Conservation (phyloP, 2,329 filamentous ascomycete genomes). For the Myriangium duriaei region DNA sequence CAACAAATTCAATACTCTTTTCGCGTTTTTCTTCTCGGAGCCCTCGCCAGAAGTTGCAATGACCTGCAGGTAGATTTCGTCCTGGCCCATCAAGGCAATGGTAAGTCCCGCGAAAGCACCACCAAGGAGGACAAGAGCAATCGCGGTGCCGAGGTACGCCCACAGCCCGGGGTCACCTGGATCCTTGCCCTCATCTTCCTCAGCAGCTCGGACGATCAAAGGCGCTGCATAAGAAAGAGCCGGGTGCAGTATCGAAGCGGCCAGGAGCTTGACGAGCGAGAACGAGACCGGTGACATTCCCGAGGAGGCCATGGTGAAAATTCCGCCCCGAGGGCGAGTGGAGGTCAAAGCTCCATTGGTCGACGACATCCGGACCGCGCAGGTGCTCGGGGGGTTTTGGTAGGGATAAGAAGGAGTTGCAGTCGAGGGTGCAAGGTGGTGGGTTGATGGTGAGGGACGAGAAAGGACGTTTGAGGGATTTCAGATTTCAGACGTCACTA, state of each 20-base stretch:
- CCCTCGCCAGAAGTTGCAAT: conserved; percentile 75
- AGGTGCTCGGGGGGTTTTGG: background rate
- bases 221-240: conserved; percentile 12
- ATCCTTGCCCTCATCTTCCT: conserved; percentile 17
- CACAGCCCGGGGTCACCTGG: conserved; percentile 52
- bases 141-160: conserved; percentile 68
- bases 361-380: conserved; percentile 11
- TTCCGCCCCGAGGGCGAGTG: conserved; percentile 7
- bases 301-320: background rate
- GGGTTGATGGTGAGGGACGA: background rate
- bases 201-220: conserved; percentile 11
- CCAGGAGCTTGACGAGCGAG: conserved; percentile 13
- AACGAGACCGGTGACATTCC: conserved; percentile 11
- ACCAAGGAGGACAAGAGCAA: conserved; percentile 70
- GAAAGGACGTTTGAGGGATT: background rate
- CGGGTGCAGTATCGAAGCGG: conserved; percentile 12
- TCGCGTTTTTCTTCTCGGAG: conserved; percentile 75
- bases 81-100: conserved; percentile 70
- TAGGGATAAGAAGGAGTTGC: conserved; percentile 1
- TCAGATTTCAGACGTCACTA: background rate
- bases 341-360: conserved; percentile 9
- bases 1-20: conserved; percentile 65
- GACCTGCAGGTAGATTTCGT: conserved; percentile 95
- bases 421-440: too few relatives aligned
- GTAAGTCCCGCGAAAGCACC: conserved; percentile 93